Percentiles rank a stretch among this genome's conserved stretches.
Evolutionary conservation across 768 basidiomycete genomes (phyloP).

Genomic region (Pleurotus ostreatus): DNA sequence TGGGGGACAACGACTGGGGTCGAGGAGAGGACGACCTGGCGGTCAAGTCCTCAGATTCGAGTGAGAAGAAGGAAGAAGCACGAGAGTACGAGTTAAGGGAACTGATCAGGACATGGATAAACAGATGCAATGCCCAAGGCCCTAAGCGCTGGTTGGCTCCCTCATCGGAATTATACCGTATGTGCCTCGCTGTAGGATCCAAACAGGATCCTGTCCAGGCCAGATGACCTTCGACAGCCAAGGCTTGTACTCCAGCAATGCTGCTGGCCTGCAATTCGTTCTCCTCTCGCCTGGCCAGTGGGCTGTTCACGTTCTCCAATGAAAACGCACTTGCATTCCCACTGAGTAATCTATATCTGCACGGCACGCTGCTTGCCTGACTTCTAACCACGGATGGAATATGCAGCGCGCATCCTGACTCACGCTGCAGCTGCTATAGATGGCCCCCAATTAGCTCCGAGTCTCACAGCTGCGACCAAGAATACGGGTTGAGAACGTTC

Average conservation of each 20-base stretch:
- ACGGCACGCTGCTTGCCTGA: slow-evolving; percentile 1
- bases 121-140: slow-evolving; percentile 14
- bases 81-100: slow-evolving; percentile 14
- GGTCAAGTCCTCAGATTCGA: slow-evolving; percentile 11
- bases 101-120: slow-evolving; percentile 19
- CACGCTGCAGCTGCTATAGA: neutral
- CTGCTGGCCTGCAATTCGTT: too few species aligned
- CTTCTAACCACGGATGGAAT: slow-evolving; percentile 6
- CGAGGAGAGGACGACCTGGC: neutral
- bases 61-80: slow-evolving; percentile 12
- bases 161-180: neutral
- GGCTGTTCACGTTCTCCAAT: neutral
- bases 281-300: neutral
- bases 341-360: too few species aligned
- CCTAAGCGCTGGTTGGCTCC: neutral
- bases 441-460: neutral
- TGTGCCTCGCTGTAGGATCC: neutral
- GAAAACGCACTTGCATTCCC: neutral
- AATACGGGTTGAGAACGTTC: slow-evolving; percentile 3
- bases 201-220: neutral
- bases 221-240: slow-evolving; percentile 2
- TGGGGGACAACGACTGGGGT: slow-evolving; percentile 13
- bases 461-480: neutral
- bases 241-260: too few species aligned
- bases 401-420: slow-evolving; percentile 6